Conservation (phyloP, 768 basidiomycete species). For the Mycena capillaripes region DNA sequence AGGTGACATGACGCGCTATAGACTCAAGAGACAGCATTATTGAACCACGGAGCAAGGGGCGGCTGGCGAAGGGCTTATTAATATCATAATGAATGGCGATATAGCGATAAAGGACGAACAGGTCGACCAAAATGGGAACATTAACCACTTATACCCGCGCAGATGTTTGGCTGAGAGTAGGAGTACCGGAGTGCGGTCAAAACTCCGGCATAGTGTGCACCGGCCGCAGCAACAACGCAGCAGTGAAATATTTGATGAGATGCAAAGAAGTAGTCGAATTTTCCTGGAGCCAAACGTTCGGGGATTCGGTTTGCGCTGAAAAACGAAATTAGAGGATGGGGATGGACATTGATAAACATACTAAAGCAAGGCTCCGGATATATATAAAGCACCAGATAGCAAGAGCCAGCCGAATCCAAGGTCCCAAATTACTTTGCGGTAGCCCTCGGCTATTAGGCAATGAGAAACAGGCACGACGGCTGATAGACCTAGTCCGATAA, state of each 20-base stretch:
- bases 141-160: conserved; percentile 37
- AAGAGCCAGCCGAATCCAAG: conserved; percentile 83
- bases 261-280: conserved; percentile 82
- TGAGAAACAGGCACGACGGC: conserved; percentile 81
- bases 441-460: conserved; percentile 70
- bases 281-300: conserved; percentile 80
- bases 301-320: conserved; percentile 87
- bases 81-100: conserved; percentile 5
- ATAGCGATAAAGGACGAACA: conserved; percentile 24
- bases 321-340: conserved; percentile 33
- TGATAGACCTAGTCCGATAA: conserved; percentile 82
- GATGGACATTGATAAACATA: conserved; percentile 58
- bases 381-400: conserved; percentile 80
- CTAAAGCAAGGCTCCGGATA: conserved; percentile 86
- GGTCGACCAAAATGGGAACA: conserved; percentile 7
- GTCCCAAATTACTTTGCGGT: conserved; percentile 63
- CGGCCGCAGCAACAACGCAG: conserved; percentile 80
- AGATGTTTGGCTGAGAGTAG: conserved; percentile 56
- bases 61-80: conserved; percentile 18
- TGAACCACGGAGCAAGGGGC: conserved; percentile 9
- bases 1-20: conserved; percentile 21
- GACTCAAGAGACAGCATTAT: conserved; percentile 26
- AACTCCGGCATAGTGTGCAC: conserved; percentile 74
- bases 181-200: conserved; percentile 71
- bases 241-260: conserved; percentile 95